Percentiles rank a stretch among this genome's conserved stretches.
Conservation (phyloP, 139 green algal genomes). For the Chlamydomonas sp. region DNA sequence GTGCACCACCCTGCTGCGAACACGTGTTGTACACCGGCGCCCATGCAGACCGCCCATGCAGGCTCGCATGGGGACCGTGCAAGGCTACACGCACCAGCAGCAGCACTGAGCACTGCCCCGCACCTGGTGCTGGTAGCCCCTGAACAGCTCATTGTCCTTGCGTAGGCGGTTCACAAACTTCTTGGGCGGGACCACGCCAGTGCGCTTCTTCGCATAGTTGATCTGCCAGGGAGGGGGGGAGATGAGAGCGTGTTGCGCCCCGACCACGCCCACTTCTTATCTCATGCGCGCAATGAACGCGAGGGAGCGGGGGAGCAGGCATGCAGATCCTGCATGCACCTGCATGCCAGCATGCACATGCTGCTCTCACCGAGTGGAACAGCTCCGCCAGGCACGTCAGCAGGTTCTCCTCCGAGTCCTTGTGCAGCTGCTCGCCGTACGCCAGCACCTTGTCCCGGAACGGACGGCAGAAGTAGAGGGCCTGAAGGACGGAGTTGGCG, state of each 20-base stretch:
- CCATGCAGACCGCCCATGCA: too few relatives aligned
- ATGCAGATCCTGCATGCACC: too few relatives aligned
- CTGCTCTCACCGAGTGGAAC: slow-evolving; percentile 57
- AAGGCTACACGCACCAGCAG: too few relatives aligned
- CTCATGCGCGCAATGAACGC: too few relatives aligned
- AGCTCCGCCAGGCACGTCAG: slow-evolving; percentile 86
- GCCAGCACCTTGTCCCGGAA: slow-evolving; percentile 76
- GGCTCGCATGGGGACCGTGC: too few relatives aligned
- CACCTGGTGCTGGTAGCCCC: slow-evolving; percentile 88
- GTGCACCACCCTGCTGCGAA: too few relatives aligned
- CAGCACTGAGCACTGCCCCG: not conserved
- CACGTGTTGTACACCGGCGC: too few relatives aligned
- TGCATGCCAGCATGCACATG: too few relatives aligned
- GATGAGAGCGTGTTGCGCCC: too few relatives aligned
- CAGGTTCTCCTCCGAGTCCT: slow-evolving; percentile 72
- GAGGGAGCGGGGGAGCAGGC: too few relatives aligned
- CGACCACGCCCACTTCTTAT: too few relatives aligned
- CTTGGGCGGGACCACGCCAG: slow-evolving; percentile 77
- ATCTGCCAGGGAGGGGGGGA: too few relatives aligned
- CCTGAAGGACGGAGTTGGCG: slow-evolving; percentile 92
- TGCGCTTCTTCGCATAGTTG: slow-evolving; percentile 72
- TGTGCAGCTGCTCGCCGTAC: slow-evolving; percentile 49
- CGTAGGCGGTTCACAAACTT: slow-evolving; percentile 87
- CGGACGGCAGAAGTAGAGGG: slow-evolving; percentile 81
- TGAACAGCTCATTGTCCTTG: slow-evolving; percentile 91